phyloP scores from a whole-genome alignment of 2,329 filamentous ascomycete genomes.

The Cladophialophora exuberans region DNA sequence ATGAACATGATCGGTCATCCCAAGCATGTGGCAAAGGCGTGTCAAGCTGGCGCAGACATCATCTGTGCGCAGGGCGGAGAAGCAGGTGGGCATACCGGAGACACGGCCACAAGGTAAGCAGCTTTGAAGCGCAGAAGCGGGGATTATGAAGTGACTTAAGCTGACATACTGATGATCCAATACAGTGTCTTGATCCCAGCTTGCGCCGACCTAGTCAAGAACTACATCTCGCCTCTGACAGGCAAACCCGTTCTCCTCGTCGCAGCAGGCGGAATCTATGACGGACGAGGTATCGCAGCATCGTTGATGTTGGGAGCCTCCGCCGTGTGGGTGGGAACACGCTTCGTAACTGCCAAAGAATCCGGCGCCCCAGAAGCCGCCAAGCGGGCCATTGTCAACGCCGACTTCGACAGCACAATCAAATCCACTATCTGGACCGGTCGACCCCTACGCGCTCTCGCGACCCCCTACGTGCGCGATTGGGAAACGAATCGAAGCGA shows the following conservation, averaged over 20 bases:
- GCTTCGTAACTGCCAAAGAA: constrained; percentile 76
- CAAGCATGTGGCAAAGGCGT: constrained; percentile 77
- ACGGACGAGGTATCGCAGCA: constrained; percentile 72
- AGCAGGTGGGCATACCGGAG: constrained; percentile 76
- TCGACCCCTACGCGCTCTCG: constrained; percentile 71
- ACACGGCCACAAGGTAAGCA: constrained; percentile 63
- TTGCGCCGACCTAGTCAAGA: constrained; percentile 73
- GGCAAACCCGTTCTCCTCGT: constrained; percentile 71
- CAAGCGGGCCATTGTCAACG: constrained; percentile 61
- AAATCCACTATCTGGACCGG: constrained; percentile 78
- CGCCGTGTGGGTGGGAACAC: constrained; percentile 83
- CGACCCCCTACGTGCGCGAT: constrained; percentile 71
- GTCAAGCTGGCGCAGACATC: constrained; percentile 78
- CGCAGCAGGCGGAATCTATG: constrained; percentile 77
- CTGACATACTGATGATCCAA: too few species aligned
- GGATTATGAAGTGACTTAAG: too few species aligned
- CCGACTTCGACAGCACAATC: constrained; percentile 71
- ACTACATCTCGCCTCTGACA: constrained; percentile 66
- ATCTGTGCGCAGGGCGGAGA: constrained; percentile 46
- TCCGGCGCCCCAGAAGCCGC: constrained; percentile 52
- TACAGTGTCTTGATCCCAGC: constrained; percentile 70
- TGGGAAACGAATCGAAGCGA: constrained; percentile 71
- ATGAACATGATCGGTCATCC: constrained; percentile 93
- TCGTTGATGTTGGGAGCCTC: constrained; percentile 77
- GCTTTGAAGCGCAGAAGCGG: too few species aligned